Base-by-base conservation (phyloP, 495 filamentous ascomycete genomes). In the Neurospora africana region DNA sequence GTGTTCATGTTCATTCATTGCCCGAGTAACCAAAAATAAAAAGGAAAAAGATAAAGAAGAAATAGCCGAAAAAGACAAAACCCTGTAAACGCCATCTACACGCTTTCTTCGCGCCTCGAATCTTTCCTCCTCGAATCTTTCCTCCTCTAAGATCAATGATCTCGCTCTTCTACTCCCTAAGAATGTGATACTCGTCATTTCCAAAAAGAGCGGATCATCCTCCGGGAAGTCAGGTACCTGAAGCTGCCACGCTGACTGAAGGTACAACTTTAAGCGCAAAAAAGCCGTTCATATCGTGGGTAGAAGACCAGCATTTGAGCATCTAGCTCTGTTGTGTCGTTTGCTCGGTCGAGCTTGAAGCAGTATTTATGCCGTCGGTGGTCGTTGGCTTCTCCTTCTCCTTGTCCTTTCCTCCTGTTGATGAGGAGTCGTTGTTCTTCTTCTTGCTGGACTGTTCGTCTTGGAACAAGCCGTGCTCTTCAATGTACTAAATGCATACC, bases 401-500 rank as follows among this genome's bases (percentile, higher is more conserved):
- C 61, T 83, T 81, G 36, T 74, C 80, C 75, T 83, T 78, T 4
- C 70, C 72, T 68, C 79, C 77, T 9, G 74, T 65, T 17, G 76
- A 72, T n/a, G 76, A 33, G 15, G 53, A 7, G 6, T 78, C 73
- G 37, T 83, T 81, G 36, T 73, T 79, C 74, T 83, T 78, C 10
- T 70, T 73, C 69, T 79, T 78, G 6, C 74, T 68, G 13, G 76
- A 72, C 9, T 76, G 77, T 68, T 91, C 90, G 37, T 94, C 91
- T 58, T 87, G 84, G 76, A 93, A 97, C 10, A 97, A 84, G 35
- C 82, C 85, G 75, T 94, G 83, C 72, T 92, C 84, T 69, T 92
- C 87, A 76, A 97, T 93, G 74, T 97, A 97, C 70, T 91, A 82
- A 40, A 93, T 91, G 0, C 89, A 89, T 38, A 91, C 88, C 11